Conservation (phyloP, 306 rosid species). For the Urtica urens region DNA sequence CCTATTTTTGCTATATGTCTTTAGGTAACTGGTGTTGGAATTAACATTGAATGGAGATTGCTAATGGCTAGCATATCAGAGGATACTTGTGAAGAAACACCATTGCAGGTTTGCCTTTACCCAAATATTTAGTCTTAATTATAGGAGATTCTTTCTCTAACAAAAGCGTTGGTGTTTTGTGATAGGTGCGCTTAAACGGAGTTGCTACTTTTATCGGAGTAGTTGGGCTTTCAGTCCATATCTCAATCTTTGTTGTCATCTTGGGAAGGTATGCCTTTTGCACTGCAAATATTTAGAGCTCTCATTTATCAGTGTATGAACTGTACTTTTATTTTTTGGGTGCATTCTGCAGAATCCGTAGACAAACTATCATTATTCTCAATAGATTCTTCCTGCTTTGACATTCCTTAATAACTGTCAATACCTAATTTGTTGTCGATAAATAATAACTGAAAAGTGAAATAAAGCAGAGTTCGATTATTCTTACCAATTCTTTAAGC, state of each 20-base stretch:
- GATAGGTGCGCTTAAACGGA: conserved; percentile 95
- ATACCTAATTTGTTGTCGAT: neutral
- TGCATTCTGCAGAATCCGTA: too few relatives aligned
- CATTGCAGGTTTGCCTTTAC: conserved; percentile 61
- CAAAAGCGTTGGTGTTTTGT: conserved; percentile 11
- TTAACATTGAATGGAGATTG: conserved; percentile 98
- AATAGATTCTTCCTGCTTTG: too few relatives aligned
- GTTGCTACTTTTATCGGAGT: conserved; percentile 93
- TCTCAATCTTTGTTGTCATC: conserved; percentile 62
- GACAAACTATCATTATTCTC: too few relatives aligned
- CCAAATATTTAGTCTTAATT: conserved; percentile 11
- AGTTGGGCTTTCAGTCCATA: conserved; percentile 87
- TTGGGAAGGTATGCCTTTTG: conserved; percentile 54
- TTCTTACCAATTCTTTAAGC: conserved; percentile 69
- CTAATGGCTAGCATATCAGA: conserved; percentile 99
- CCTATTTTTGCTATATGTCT: too few relatives aligned
- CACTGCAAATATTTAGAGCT: neutral
- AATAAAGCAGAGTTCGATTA: neutral
- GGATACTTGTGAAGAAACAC: conserved; percentile 96
- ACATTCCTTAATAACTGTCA: too few relatives aligned
- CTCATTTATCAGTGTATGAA: conserved; percentile 12
- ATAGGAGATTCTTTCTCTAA: neutral
- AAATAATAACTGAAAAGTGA: neutral
- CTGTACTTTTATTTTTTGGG: conserved; percentile 12
- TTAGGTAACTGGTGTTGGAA: conserved; percentile 95